Conservation (phyloP, 2,329 filamentous ascomycete genomes). For the Microcera coccophila region DNA sequence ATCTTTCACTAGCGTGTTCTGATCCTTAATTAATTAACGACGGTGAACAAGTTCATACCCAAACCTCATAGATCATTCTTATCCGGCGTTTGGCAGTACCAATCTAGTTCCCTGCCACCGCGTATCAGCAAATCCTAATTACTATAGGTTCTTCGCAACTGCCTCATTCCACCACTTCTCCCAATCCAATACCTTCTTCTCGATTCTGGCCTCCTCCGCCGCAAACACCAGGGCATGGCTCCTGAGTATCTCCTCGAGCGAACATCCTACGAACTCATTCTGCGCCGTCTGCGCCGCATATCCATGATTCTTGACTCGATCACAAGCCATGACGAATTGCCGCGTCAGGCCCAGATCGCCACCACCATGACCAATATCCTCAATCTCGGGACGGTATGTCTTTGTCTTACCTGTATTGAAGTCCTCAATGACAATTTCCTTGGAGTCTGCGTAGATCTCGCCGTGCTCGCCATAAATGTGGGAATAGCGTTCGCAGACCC, state of each 20-base stretch:
- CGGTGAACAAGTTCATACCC: too few relatives aligned
- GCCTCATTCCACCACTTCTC: slow-evolving; percentile 64
- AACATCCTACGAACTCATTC: slow-evolving; percentile 71
- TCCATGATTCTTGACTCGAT: slow-evolving; percentile 68
- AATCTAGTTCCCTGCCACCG: too few relatives aligned
- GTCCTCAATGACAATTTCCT: slow-evolving; percentile 69
- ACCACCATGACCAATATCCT: slow-evolving; percentile 39
- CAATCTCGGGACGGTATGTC: slow-evolving; percentile 30
- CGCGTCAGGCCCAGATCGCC: slow-evolving; percentile 59
- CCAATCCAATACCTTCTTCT: slow-evolving; percentile 71
- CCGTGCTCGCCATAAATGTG: slow-evolving; percentile 82
- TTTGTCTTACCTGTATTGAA: slow-evolving; percentile 35
- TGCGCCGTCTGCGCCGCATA: slow-evolving; percentile 69
- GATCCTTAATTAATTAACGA: too few relatives aligned
- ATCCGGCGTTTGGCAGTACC: too few relatives aligned
- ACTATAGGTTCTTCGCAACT: slow-evolving; percentile 19
- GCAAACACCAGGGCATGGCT: slow-evolving; percentile 94
- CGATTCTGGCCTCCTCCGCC: slow-evolving; percentile 77
- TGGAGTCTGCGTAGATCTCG: slow-evolving; percentile 81
- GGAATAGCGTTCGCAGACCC: slow-evolving; percentile 80
- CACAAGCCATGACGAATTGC: slow-evolving; percentile 79
- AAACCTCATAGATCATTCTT: too few relatives aligned
- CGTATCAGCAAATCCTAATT: too few relatives aligned
- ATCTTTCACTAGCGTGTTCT: slow-evolving; percentile 11
- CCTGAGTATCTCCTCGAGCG: slow-evolving; percentile 78